Evolutionary conservation across 176 grass and related monocot species (phyloP).

Genomic region (Ensete ventricosum): DNA sequence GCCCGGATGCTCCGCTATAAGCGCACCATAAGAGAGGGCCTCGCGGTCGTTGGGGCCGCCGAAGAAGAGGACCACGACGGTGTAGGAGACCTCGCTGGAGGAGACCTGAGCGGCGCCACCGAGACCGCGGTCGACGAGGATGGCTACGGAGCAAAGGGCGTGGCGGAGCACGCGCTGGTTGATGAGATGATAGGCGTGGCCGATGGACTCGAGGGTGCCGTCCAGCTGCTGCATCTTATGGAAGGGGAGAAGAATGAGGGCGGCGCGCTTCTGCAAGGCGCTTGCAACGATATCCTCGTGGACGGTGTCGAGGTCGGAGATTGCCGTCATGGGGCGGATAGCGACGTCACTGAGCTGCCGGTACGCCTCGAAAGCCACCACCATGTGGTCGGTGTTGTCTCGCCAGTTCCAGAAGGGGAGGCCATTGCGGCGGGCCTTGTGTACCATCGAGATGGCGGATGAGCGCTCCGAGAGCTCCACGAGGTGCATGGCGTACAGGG

Average conservation of each 20-base stretch:
- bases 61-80: slow-evolving; percentile 2
- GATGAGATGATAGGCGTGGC: background rate
- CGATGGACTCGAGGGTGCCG: slow-evolving; percentile 8
- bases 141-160: slow-evolving; percentile 9
- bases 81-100: slow-evolving; percentile 11
- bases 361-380: slow-evolving; percentile 10
- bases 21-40: slow-evolving; percentile 3
- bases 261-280: background rate
- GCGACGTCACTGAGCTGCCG: background rate
- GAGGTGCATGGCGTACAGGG: slow-evolving; percentile 14
- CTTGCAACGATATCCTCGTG: slow-evolving; percentile 4
- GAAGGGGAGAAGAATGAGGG: slow-evolving; percentile 10
- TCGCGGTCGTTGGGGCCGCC: slow-evolving; percentile 10
- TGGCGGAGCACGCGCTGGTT: slow-evolving; percentile 1
- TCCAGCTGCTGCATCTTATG: slow-evolving; percentile 10
- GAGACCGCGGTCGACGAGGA: slow-evolving; percentile 15
- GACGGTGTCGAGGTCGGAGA: slow-evolving; percentile 10
- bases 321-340: slow-evolving; percentile 4
- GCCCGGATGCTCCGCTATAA: slow-evolving; percentile 7
- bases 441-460: slow-evolving; percentile 4
- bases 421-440: slow-evolving; percentile 10
- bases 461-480: slow-evolving; percentile 11
- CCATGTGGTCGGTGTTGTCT: background rate
- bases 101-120: background rate
- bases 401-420: slow-evolving; percentile 10